Evolutionary conservation across 139 green algal species (phyloP).

Genomic region (Eudorina sp.): DNA sequence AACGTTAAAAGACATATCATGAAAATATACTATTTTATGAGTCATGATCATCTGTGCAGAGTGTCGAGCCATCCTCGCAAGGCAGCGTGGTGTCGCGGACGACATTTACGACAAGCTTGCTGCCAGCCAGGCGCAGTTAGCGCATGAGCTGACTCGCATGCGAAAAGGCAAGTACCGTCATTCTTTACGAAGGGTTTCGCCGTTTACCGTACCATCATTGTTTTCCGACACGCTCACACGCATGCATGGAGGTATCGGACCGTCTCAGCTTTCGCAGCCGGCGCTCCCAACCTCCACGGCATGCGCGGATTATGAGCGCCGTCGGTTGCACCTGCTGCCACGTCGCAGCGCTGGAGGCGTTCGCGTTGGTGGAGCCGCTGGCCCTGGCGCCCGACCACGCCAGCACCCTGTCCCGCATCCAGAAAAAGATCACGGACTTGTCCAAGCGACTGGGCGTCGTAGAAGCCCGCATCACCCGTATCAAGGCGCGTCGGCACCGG

Average conservation of each 20-base stretch:
- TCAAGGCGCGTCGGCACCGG: constrained; percentile 28
- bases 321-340: no score
- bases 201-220: not conserved
- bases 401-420: not conserved
- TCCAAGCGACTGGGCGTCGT: not conserved
- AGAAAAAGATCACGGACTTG: not conserved
- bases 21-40: not conserved
- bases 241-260: no score
- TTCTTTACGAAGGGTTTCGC: not conserved
- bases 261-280: no score
- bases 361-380: not conserved
- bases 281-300: no score
- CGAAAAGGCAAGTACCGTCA: not conserved
- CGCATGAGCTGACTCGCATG: not conserved
- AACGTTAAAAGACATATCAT: not conserved
- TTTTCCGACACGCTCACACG: no score
- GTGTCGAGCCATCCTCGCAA: not conserved
- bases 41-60: constrained; percentile 6
- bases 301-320: no score
- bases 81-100: not conserved
- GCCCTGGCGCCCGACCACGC: not conserved
- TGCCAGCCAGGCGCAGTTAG: not conserved
- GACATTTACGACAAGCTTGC: not conserved
- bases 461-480: not conserved
- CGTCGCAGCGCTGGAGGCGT: not conserved